Evolutionary conservation across 495 filamentous ascomycete genomes (phyloP), one percentile per base, ranked within the genome.

Genomic region (Terfezia claveryi): DNA sequence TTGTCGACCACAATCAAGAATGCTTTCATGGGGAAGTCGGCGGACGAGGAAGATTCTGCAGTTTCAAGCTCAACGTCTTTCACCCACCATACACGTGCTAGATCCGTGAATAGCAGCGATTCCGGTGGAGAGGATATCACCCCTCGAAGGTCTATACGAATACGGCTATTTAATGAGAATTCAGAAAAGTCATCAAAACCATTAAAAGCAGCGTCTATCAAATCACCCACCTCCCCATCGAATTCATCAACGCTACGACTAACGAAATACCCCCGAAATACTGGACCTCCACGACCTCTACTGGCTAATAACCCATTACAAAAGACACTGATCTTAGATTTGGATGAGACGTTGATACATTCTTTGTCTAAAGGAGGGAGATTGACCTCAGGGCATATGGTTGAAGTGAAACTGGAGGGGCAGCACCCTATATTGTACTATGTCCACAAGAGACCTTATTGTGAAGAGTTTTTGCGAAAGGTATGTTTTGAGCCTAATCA

Each of bases 391-490:
- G 91, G 91, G 23, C 92, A 98, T 68, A 96, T 96, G 91, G 89
- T 98, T 37, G 91, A 98, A 70, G 91, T 98, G 60, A 91, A 89
- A 62, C 75, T 96, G 44, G 87, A 83, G 10, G 83, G 84, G 50
- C 89, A 94, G 63, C 87, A 96, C 66, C 91, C 91, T 6, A 96
- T 98, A 63, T 70, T 98, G 56, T 98, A 98, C 70, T 96, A 95
- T 71, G 91, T 98, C 52, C 92, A 96, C 70, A 95, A 96, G 70
- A 79, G 91, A 55, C 91, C 91, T 36, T 79, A 93, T 64, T 96
- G 92, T 69, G 89, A 98, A 68, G 91, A 96, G 56, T 98, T 98
- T 64, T 69, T 98, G 61, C 79, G 87, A 67, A 87, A 92, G 67
- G 80, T 84, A 65, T 72, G 23, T 17, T 4, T 54, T 58, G 10